Conservation (phyloP, 371 early-diverging fungal genomes). For the Smittium culicis region DNA sequence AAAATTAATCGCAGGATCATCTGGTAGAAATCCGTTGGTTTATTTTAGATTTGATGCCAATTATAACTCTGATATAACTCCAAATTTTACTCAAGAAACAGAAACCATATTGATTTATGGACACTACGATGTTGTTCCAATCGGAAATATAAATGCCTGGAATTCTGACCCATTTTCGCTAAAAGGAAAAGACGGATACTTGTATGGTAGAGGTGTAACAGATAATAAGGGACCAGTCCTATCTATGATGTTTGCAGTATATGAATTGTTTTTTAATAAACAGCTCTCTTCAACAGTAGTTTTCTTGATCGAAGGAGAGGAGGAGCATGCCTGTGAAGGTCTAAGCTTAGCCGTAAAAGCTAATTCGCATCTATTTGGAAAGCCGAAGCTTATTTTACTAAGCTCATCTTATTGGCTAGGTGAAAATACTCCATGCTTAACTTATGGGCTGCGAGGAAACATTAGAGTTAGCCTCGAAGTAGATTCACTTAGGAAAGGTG, state of each 20-base stretch:
- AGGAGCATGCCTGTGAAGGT: conserved; percentile 62
- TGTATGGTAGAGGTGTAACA: conserved; percentile 66
- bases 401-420: conserved; percentile 58
- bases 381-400: conserved; percentile 53
- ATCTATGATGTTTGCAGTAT: conserved; percentile 59
- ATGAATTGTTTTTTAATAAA: conserved; percentile 48
- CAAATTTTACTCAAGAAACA: conserved; percentile 12
- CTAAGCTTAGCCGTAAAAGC: conserved; percentile 43
- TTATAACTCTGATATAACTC: background rate
- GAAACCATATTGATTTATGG: conserved; percentile 63
- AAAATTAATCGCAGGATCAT: conserved; percentile 45
- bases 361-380: conserved; percentile 39
- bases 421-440: conserved; percentile 49
- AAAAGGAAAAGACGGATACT: conserved; percentile 49
- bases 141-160: conserved; percentile 50
- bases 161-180: conserved; percentile 37
- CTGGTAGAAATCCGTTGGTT: conserved; percentile 59
- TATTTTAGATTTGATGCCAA: conserved; percentile 50
- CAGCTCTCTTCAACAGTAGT: conserved; percentile 50
- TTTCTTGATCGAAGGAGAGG: conserved; percentile 73
- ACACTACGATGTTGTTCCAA: conserved; percentile 67
- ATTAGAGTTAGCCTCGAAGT: conserved; percentile 54
- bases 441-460: conserved; percentile 58
- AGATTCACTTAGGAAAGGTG: conserved; percentile 38
- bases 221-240: conserved; percentile 76